Evolutionary conservation across 2,329 filamentous ascomycete species (phyloP).

Genomic region (Epichloe gansuensis): DNA sequence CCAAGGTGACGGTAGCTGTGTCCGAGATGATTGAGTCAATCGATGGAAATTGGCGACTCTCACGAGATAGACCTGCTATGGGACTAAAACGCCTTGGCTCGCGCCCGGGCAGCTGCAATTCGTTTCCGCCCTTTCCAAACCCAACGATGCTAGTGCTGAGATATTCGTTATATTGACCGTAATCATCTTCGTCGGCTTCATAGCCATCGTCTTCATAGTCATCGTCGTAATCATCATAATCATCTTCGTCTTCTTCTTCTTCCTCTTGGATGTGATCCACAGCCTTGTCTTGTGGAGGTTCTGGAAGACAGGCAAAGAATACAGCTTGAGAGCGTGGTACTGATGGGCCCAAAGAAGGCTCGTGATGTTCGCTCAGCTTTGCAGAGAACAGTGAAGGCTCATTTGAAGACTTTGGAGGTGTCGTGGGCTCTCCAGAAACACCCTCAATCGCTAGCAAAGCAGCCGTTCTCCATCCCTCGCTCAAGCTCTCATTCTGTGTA

Average conservation of each 20-base stretch:
- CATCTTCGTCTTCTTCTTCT: background rate
- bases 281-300: background rate
- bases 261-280: background rate
- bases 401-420: background rate
- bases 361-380: conserved; percentile 1
- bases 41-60: background rate
- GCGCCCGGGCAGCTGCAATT: background rate
- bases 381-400: background rate
- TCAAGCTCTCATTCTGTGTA: background rate
- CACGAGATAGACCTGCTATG: background rate
- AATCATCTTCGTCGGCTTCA: background rate
- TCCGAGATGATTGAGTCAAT: background rate
- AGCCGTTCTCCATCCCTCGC: background rate
- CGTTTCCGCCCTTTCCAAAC: background rate
- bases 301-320: background rate
- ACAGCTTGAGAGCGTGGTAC: background rate
- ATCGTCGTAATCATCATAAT: background rate
- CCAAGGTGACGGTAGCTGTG: background rate
- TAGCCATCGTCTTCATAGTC: background rate
- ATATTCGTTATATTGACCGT: background rate
- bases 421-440: background rate
- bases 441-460: background rate
- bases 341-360: background rate
- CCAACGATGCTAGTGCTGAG: background rate
- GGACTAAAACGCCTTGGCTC: background rate